Evolutionary conservation across 768 basidiomycete genomes (phyloP), one percentile per base, ranked within the genome.

Genomic region (Collybia mongolica): DNA sequence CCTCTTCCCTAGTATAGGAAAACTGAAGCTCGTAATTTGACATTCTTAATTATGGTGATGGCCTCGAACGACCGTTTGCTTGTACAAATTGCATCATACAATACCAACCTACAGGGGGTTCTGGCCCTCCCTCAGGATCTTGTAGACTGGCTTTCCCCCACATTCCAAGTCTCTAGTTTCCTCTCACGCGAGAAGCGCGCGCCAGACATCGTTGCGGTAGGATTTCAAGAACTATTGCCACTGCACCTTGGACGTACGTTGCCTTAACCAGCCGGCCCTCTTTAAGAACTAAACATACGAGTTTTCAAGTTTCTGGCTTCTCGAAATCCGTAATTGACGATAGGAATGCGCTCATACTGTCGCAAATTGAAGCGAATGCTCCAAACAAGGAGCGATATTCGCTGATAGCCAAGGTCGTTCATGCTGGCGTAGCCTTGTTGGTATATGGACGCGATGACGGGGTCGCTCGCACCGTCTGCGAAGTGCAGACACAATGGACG

Each of bases 191-290:
- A 80, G 60, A 67, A 69, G 48, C 72, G 82, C 50, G 82, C 90
- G 5, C 92, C 94, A 36, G 93, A 94, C 64, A 81, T 95, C 26
- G 80, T 96, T 37, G 94, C 86, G 5, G 88, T 98, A 46, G 93
- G 92, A 2, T 94, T 97, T 56, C 96, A 98, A 65, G 96, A 98
- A 65, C 75, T 97, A 20, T 75, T 96, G 11, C 94, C 93, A 5
- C 75, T 98, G 2, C 90, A 95, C 63, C 83, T 93, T 36, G 88
- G 90, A 54, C 77, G 89, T 93, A 68, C 58, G 88, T 83, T 48
- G 46, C n/a, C 39, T 26, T 49, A 43, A 37, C 6, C 32, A 12
- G 11, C 32, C 11, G 32, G 11, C 32, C 14, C 11, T 14, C 32
- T 9, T 11, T 32, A 5, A 32, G n/a, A 32, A 32, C 51, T 55